Conservation (phyloP, 768 basidiomycete genomes). For the Trametes elegans region DNA sequence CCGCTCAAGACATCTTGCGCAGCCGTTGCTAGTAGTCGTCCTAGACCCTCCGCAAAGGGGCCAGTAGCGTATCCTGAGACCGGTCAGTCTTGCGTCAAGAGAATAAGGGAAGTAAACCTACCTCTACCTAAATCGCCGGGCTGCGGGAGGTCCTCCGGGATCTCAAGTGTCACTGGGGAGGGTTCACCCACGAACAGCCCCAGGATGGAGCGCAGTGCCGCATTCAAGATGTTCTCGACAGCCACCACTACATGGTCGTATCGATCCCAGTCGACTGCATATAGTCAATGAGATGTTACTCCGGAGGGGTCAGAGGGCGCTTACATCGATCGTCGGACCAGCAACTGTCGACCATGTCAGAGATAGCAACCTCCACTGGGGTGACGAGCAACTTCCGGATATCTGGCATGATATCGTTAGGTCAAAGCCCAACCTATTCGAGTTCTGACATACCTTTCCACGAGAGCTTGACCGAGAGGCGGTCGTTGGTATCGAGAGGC, state of each 20-base stretch:
- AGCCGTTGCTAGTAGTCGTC: slow-evolving; percentile 7
- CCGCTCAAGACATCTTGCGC: slow-evolving; percentile 16
- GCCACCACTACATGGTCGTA: slow-evolving; percentile 19
- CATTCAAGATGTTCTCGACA: slow-evolving; percentile 6
- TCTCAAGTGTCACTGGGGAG: slow-evolving; percentile 12
- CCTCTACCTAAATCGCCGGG: slow-evolving; percentile 11
- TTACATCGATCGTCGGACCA: slow-evolving; percentile 25
- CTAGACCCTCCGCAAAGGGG: slow-evolving; percentile 18
- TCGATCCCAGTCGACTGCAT: slow-evolving; percentile 28
- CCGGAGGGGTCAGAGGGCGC: neutral
- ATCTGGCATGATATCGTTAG: neutral
- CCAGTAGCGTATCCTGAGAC: slow-evolving; percentile 21
- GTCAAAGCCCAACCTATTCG: neutral
- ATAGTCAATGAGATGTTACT: neutral
- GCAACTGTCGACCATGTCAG: slow-evolving; percentile 28
- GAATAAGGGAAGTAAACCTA: neutral
- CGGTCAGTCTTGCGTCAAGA: neutral
- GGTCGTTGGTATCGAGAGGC: slow-evolving; percentile 56
- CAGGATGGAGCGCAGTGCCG: slow-evolving; percentile 6
- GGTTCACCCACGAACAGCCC: slow-evolving; percentile 11
- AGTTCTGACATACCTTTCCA: slow-evolving; percentile 41
- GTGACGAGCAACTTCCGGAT: slow-evolving; percentile 20
- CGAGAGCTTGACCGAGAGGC: slow-evolving; percentile 45
- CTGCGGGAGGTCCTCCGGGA: slow-evolving; percentile 14
- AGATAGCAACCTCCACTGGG: slow-evolving; percentile 18